phyloP scores from a whole-genome alignment of 1,139 yeast species.

The Lodderomyces margitis region DNA sequence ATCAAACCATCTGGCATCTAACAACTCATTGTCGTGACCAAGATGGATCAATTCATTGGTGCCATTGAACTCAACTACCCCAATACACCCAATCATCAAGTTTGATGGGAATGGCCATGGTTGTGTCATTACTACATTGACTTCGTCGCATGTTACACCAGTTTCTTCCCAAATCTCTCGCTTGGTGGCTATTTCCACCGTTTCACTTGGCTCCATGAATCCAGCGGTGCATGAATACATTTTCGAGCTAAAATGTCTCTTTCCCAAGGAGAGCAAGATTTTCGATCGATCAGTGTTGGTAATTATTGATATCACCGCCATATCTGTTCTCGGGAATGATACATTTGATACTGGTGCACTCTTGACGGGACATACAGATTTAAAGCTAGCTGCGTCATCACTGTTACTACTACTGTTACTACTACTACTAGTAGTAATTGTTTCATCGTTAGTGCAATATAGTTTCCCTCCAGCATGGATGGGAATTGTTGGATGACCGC shows the following conservation, averaged over 20 bases:
- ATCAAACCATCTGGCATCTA: slow-evolving; percentile 84
- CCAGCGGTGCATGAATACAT: slow-evolving; percentile 91
- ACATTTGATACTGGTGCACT: slow-evolving; percentile 55
- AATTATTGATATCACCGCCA: slow-evolving; percentile 80
- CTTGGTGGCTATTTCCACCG: slow-evolving; percentile 82
- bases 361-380: slow-evolving; percentile 52
- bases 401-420: background rate
- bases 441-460: slow-evolving; percentile 46
- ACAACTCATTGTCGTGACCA: slow-evolving; percentile 81
- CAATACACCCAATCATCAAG: slow-evolving; percentile 90
- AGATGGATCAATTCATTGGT: slow-evolving; percentile 59
- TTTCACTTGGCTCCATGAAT: slow-evolving; percentile 92
- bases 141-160: slow-evolving; percentile 67
- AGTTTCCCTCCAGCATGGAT: slow-evolving; percentile 84
- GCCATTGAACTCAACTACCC: slow-evolving; percentile 64
- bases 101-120: slow-evolving; percentile 98
- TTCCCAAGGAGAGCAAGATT: slow-evolving; percentile 69
- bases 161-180: slow-evolving; percentile 96
- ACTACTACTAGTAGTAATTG: too few relatives aligned
- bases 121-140: slow-evolving; percentile 67
- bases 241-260: slow-evolving; percentile 45
- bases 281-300: slow-evolving; percentile 60
- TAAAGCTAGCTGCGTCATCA: slow-evolving; percentile 2
- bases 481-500: slow-evolving; percentile 70
- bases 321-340: slow-evolving; percentile 89